Conservation (phyloP, 108 stramenopile genomes). For the Skeletonema tropicum region DNA sequence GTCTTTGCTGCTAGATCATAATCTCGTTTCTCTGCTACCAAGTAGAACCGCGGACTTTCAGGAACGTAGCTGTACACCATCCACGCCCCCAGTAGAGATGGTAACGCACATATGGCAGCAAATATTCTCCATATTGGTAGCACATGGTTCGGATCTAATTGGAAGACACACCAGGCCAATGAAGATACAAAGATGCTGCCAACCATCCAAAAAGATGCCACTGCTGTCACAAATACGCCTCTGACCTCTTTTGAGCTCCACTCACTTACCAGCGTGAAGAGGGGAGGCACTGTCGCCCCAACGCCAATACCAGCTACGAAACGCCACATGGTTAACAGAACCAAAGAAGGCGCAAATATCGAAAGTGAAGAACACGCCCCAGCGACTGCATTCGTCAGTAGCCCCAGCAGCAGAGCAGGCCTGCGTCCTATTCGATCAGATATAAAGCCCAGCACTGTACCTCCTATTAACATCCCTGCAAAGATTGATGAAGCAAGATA, state of each 20-base stretch:
- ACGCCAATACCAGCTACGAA: conserved; percentile 77
- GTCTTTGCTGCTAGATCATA: conserved; percentile 51
- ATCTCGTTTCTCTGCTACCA: conserved; percentile 51
- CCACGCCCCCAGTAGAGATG: conserved; percentile 62
- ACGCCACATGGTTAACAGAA: conserved; percentile 52
- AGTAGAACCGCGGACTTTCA: conserved; percentile 73
- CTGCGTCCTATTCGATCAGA: conserved; percentile 69
- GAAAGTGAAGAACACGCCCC: conserved; percentile 62
- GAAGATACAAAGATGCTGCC: conserved; percentile 79
- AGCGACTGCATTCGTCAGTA: conserved; percentile 61
- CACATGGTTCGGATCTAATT: background rate
- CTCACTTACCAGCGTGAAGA: conserved; percentile 74
- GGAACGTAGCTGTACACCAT: conserved; percentile 66
- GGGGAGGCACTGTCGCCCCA: conserved; percentile 77
- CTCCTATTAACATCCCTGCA: conserved; percentile 84
- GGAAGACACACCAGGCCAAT: conserved; percentile 63
- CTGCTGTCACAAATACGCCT: conserved; percentile 68
- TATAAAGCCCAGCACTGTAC: conserved; percentile 61
- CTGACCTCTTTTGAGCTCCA: conserved; percentile 72
- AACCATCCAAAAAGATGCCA: conserved; percentile 89
- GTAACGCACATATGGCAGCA: conserved; percentile 69
- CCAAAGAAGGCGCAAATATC: conserved; percentile 22
- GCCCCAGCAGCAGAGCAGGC: conserved; percentile 65
- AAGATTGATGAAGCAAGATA: conserved; percentile 78
- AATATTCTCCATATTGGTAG: conserved; percentile 68